Evolutionary conservation across 1,284 basidiomycete species (phyloP).

Genomic region (Puccinia hordei): DNA sequence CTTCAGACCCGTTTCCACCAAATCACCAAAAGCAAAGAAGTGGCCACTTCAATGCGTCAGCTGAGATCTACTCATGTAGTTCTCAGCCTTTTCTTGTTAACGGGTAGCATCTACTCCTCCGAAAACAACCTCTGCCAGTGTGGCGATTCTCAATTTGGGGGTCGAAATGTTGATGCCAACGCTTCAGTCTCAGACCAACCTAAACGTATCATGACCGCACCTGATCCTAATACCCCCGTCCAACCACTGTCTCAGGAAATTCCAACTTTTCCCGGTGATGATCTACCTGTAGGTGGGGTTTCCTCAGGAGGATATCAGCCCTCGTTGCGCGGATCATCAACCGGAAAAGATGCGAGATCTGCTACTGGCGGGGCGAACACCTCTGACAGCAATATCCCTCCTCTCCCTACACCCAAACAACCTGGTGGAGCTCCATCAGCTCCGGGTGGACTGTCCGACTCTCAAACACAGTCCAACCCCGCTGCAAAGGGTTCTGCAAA

Average conservation of each 20-base stretch:
- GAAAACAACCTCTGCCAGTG: constrained; percentile 13
- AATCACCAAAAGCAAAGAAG: neutral
- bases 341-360: neutral
- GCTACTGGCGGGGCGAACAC: neutral
- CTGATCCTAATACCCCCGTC: neutral
- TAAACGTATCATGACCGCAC: neutral
- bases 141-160: neutral
- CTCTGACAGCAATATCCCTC: neutral
- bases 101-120: neutral
- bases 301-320: constrained; percentile 1
- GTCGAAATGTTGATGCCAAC: neutral
- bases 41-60: constrained; percentile 23
- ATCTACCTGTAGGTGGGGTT: constrained; percentile 8
- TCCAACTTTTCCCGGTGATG: neutral
- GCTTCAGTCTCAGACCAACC: neutral
- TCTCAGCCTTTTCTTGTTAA: constrained; percentile 11
- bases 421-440: neutral
- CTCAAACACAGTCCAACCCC: neutral
- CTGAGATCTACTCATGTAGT: neutral
- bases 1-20: neutral
- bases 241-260: neutral
- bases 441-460: neutral
- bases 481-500: neutral
- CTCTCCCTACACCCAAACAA: constrained; percentile 10
- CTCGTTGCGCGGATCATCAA: constrained; percentile 1